Evolutionary conservation across 805 yeast genomes (phyloP), one percentile per base, ranked within the genome.

Genomic region (Alloascoidea hylecoeti): DNA sequence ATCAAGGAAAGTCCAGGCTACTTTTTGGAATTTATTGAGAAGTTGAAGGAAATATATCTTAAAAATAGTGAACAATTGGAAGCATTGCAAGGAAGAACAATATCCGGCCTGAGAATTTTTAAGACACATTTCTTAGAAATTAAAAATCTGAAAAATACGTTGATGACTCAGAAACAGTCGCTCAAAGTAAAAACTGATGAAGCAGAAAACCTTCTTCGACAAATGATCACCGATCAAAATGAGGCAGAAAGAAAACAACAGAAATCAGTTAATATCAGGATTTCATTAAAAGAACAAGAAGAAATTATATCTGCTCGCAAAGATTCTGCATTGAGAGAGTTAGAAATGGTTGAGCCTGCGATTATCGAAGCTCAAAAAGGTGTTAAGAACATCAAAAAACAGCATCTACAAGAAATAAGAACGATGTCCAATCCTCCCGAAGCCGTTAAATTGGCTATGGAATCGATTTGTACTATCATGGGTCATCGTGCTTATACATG

Each of bases 351-450:
- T 0, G 92, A 85, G 49, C 96, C 96, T 0, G 78, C 92, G 0
- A 78, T 88, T 4, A 40, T 70, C 2, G 94, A 80, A 44, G 97
- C 97, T 0, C 81, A 80, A 49, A 62, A 70, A 42, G 94, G 95
- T 13, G 97, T 89, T n/a, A 80, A 81, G 46, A 81, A 84, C 47
- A 89, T 89, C 43, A 85, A 86, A 56, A 89, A 89, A 52, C 94
- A 83, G 42, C 96, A 89, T 50, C 62, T 89, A 33, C 82, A 94
- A 1, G 97, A 89, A 55, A 61, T 89, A 18, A 63, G 95, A 49
- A 78, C 95, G 12, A 82, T 89, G 94, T 58, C 72, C 4, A 84
- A 84, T 42, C 97, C 97, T 0, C 97, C 97, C 0, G 78, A 74
- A 5, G 78, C 92, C 0, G 89, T 89, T 3, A 85, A 83, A 48